A percentile compares a stretch with the other conserved stretches of the same genome.
Evolutionary conservation across 768 basidiomycete genomes (phyloP).

Genomic region (Boletus vinaceobasis): DNA sequence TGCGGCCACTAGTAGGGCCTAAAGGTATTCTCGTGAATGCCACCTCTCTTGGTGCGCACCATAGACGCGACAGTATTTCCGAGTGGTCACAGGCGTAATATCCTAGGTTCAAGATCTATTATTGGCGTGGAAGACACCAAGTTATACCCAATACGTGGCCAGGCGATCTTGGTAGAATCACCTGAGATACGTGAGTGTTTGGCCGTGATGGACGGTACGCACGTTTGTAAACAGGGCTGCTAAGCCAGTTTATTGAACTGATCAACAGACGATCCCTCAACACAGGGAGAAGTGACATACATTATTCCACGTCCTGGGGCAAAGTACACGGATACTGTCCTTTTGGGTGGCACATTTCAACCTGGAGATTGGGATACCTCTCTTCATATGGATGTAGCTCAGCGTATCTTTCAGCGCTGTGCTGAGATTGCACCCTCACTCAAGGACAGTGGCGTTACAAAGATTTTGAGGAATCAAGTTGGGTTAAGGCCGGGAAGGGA

Average conservation of each 20-base stretch:
- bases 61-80: neutral
- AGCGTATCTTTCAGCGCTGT: conserved; percentile 46
- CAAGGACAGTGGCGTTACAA: conserved; percentile 34
- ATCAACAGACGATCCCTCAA: conserved; percentile 12
- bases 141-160: conserved; percentile 78
- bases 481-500: conserved; percentile 55
- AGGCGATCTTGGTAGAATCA: conserved; percentile 73
- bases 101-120: conserved; percentile 61
- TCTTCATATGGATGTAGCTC: conserved; percentile 38
- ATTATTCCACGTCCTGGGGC: conserved; percentile 58
- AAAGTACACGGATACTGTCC: conserved; percentile 40
- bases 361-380: conserved; percentile 50
- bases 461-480: conserved; percentile 51
- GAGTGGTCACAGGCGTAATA: neutral
- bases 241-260: neutral
- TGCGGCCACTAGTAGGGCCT: conserved; percentile 36
- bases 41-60: conserved; percentile 46
- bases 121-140: conserved; percentile 78
- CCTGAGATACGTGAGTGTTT: conserved; percentile 50
- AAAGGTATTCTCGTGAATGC: conserved; percentile 53
- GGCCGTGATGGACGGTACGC: conserved; percentile 25
- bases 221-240: neutral
- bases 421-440: conserved; percentile 37
- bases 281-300: conserved; percentile 40
- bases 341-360: conserved; percentile 59